phyloP scores from a whole-genome alignment of 768 basidiomycete genomes.

The Naganishia vaughanmartiniae region DNA sequence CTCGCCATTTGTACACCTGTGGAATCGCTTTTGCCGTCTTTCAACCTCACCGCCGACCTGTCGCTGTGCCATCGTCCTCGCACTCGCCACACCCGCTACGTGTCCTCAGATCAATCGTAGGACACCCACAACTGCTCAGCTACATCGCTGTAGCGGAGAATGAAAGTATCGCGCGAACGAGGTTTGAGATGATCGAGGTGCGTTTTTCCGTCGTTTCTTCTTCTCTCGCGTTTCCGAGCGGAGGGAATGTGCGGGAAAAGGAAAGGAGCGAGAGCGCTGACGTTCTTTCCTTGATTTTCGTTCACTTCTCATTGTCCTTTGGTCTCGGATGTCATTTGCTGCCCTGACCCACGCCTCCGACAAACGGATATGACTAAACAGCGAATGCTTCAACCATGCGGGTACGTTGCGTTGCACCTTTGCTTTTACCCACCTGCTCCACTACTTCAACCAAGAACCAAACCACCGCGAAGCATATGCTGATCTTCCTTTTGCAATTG shows the following conservation, averaged over 20 bases:
- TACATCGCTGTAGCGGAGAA: constrained; percentile 92
- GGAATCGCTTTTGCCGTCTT: too few relatives aligned
- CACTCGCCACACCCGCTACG: not conserved
- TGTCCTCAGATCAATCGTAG: constrained; percentile 74
- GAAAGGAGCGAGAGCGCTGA: too few relatives aligned
- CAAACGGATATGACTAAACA: constrained; percentile 46
- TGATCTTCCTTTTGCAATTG: not conserved
- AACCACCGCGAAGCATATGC: not conserved
- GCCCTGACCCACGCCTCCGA: not conserved
- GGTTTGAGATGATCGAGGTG: constrained; percentile 96
- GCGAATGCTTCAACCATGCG: constrained; percentile 94
- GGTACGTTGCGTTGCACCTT: constrained; percentile 13
- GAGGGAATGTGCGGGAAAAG: too few relatives aligned
- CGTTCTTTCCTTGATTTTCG: not conserved
- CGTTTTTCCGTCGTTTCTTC: constrained; percentile 31
- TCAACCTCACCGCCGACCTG: too few relatives aligned
- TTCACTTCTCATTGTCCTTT: constrained; percentile 21
- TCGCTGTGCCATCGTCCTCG: not conserved
- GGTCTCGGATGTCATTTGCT: not conserved
- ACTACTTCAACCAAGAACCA: not conserved
- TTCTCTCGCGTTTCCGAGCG: constrained; percentile 36
- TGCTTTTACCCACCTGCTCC: not conserved
- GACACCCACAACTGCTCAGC: constrained; percentile 79
- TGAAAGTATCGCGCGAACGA: constrained; percentile 80
- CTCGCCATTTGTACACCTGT: too few relatives aligned